Conservation (phyloP, 805 yeast species). For the Yamadazyma phyllophila region DNA sequence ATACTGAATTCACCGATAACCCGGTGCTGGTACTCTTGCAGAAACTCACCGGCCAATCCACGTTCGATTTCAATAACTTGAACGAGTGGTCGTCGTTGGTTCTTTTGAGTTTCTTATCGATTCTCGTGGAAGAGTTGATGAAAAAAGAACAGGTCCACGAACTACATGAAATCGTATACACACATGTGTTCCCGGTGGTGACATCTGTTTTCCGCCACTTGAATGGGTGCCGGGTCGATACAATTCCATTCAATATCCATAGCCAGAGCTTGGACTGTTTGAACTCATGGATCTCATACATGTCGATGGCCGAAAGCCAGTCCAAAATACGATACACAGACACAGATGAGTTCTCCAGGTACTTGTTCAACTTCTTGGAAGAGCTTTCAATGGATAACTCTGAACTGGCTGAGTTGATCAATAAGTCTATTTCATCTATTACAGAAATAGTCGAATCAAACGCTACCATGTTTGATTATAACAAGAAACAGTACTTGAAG, state of each 20-base stretch:
- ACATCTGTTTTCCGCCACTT: constrained; percentile 19
- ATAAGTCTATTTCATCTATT: constrained; percentile 30
- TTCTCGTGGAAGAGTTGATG: constrained; percentile 50
- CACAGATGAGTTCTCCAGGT: constrained; percentile 24
- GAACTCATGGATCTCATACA: constrained; percentile 37
- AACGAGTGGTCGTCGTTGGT: constrained; percentile 13
- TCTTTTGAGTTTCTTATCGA: constrained; percentile 24
- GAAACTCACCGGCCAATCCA: background rate
- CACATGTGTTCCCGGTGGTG: constrained; percentile 3
- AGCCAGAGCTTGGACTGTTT: constrained; percentile 18
- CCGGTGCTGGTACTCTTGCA: constrained; percentile 31
- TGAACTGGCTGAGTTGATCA: constrained; percentile 16
- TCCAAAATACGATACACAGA: constrained; percentile 31
- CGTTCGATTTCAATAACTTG: constrained; percentile 4
- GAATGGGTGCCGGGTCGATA: background rate
- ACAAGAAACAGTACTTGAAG: constrained; percentile 21
- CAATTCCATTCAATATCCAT: constrained; percentile 3
- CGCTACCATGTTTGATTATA: constrained; percentile 36
- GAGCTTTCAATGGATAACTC: constrained; percentile 13
- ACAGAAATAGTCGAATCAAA: constrained; percentile 48
- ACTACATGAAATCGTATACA: constrained; percentile 39
- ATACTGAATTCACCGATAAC: constrained; percentile 31
- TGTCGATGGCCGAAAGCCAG: constrained; percentile 33
- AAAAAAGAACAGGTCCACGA: constrained; percentile 30
- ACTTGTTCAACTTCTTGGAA: constrained; percentile 16